Evolutionary conservation across 805 yeast genomes (phyloP), one percentile per base, ranked within the genome.

Genomic region (Blastobotrys mokoenaii): DNA sequence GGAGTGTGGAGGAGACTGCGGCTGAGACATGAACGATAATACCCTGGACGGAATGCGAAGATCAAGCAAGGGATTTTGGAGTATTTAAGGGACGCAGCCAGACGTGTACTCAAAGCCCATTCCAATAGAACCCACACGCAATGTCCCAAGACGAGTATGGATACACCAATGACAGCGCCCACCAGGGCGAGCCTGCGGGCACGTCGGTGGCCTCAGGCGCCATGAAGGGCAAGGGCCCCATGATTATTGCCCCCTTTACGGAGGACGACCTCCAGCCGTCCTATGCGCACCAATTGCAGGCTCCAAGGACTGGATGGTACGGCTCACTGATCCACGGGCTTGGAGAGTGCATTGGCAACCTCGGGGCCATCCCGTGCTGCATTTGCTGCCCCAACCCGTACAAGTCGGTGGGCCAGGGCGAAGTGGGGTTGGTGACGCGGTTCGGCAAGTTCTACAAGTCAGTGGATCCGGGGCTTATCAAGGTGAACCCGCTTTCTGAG

Each of bases 401-500:
- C 65, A 66, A 71, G 54, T 66, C 69, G 31, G 83, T 81, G 22
- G 59, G 70, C 22, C 84, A 81, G 63, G 88, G 88, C 57, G 66
- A 74, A 47, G 86, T 81, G 46, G 88, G 87, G 11, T 68, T 81
- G 46, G 68, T 81, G 43, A 80, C 82, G 44, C 71, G 73, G 34
- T 81, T 79, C 57, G 88, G 88, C 52, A 79, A 81, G 44, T 67
- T 81, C 49, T 67, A 80, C 45, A 68, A 79, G 58, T 69, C 80
- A 9, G 82, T 76, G 27, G 86, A 81, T 58, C 86, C 87, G 3
- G 88, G 88, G 40, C 70, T 80, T 37, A 66, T 73, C 14, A 75
- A 76, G 54, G 79, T 81, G 43, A 81, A 81, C 61, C 77, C 78
- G n/a, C 69, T 80, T 67, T 70, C 79, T 42, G 88, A 81, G 56